These are phyloP conservation scores for Tilletiopsis washingtonensis DNA, from an alignment of 1,284 basidiomycete genomes.

Conservation along the genomic window DNA sequence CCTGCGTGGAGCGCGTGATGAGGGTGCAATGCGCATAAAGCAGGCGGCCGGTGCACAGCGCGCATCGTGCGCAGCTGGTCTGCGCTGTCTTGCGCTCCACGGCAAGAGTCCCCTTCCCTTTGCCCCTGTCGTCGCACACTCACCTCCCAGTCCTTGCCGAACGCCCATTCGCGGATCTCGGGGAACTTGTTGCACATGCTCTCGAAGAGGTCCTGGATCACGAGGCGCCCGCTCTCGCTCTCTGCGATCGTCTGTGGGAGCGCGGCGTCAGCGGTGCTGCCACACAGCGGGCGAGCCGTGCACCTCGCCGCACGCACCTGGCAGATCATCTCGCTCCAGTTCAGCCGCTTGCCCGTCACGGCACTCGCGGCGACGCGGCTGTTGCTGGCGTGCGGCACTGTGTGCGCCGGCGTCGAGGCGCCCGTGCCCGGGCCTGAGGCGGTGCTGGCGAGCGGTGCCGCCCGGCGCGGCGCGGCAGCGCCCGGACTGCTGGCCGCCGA, in stretches of 20 bases:
- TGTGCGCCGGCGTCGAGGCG: background rate
- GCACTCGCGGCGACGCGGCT: constrained; percentile 29
- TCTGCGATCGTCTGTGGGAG: constrained; percentile 33
- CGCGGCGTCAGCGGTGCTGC: background rate
- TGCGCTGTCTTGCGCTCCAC: too few relatives aligned
- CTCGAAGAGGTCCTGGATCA: constrained; percentile 44
- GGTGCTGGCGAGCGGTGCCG: background rate
- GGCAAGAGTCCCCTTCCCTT: too few relatives aligned
- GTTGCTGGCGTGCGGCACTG: constrained; percentile 26
- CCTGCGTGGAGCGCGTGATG: constrained; percentile 1
- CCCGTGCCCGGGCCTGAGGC: background rate
- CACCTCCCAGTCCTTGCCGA: constrained; percentile 42
- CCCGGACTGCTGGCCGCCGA: constrained; percentile 34
- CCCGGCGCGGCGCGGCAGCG: constrained; percentile 20
- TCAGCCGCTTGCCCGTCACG: constrained; percentile 39
- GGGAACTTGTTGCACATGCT: constrained; percentile 42
- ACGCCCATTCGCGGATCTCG: constrained; percentile 42
- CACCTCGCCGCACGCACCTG: constrained; percentile 7
- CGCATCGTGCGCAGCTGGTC: too few relatives aligned
- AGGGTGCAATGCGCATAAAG: too few relatives aligned
- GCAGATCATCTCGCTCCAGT: constrained; percentile 46
- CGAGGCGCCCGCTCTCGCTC: constrained; percentile 33
- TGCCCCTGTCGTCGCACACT: background rate
- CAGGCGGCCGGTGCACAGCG: too few relatives aligned
- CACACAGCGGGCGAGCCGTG: background rate